Conservation (phyloP, 202 grass and related monocot genomes). For the Eragrostis tef region DNA sequence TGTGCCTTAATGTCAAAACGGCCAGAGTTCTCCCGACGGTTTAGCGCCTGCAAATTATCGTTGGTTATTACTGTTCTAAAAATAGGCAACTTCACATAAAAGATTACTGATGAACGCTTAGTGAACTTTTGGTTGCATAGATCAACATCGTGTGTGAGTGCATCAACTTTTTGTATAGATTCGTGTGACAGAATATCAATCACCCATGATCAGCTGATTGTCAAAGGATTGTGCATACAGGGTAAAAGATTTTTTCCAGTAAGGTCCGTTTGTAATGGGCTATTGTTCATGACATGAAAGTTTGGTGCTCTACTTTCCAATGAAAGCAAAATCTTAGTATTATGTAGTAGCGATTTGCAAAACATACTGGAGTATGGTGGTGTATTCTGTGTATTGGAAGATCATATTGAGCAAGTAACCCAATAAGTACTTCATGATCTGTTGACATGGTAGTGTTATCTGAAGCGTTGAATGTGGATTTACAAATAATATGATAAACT, state of each 20-base stretch:
- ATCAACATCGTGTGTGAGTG: constrained; percentile 18
- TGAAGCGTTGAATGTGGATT: background rate
- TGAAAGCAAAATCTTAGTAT: background rate
- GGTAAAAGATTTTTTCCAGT: background rate
- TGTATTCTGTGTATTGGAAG: constrained; percentile 5
- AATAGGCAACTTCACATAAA: constrained; percentile 21
- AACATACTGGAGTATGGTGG: background rate
- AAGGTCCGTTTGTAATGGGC: background rate
- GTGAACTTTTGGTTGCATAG: constrained; percentile 16
- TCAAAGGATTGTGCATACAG: background rate
- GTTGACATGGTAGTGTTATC: background rate
- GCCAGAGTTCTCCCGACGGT: constrained; percentile 52
- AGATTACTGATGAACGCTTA: constrained; percentile 11
- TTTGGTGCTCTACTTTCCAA: background rate
- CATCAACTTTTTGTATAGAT: too few relatives aligned
- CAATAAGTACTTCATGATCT: constrained; percentile 21
- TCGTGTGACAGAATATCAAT: too few relatives aligned
- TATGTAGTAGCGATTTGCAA: background rate
- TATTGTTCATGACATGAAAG: background rate
- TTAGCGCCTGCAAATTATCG: constrained; percentile 57
- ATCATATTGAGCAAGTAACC: constrained; percentile 24
- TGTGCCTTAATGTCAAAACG: constrained; percentile 60
- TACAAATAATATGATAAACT: background rate
- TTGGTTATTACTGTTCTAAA: constrained; percentile 30
- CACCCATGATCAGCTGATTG: background rate